phyloP scores from a whole-genome alignment of 1,284 basidiomycete species.

The Calocybe gambosa region DNA sequence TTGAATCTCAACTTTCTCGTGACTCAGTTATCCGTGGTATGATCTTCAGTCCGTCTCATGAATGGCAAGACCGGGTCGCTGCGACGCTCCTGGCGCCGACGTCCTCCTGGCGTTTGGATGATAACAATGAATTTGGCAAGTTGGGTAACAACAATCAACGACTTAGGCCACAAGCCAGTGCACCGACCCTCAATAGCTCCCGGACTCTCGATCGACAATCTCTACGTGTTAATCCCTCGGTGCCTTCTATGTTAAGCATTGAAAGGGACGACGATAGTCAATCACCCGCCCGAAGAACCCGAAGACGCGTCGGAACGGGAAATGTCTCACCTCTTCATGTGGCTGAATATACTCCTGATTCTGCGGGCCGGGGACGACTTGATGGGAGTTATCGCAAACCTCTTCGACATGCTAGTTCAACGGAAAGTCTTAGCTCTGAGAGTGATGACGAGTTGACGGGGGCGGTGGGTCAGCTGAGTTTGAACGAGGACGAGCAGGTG shows the following conservation, averaged over 20 bases:
- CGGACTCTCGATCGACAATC: slow-evolving; percentile 7
- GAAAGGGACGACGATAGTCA: slow-evolving; percentile 19
- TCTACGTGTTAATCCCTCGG: slow-evolving; percentile 17
- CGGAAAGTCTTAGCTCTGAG: slow-evolving; percentile 29
- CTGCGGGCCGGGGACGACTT: neutral
- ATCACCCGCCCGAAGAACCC: slow-evolving; percentile 12
- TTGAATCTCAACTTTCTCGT: too few species aligned
- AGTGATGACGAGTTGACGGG: slow-evolving; percentile 51
- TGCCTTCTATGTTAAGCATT: neutral
- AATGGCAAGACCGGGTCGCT: slow-evolving; percentile 71
- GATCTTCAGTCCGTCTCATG: slow-evolving; percentile 58
- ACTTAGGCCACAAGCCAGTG: slow-evolving; percentile 10
- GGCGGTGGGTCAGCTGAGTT: slow-evolving; percentile 75
- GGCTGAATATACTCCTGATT: slow-evolving; percentile 3
- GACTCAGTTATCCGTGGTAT: slow-evolving; percentile 4
- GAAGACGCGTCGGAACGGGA: slow-evolving; percentile 15
- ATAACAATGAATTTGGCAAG: neutral
- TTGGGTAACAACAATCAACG: neutral
- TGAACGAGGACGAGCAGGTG: slow-evolving; percentile 80
- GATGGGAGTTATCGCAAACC: neutral
- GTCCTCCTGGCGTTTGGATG: neutral
- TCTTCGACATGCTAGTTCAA: slow-evolving; percentile 24
- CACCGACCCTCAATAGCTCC: slow-evolving; percentile 5
- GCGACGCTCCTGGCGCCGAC: slow-evolving; percentile 31
- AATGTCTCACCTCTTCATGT: neutral